Evolutionary conservation across 768 basidiomycete genomes (phyloP).

Genomic region (Strobilomyces confusus): DNA sequence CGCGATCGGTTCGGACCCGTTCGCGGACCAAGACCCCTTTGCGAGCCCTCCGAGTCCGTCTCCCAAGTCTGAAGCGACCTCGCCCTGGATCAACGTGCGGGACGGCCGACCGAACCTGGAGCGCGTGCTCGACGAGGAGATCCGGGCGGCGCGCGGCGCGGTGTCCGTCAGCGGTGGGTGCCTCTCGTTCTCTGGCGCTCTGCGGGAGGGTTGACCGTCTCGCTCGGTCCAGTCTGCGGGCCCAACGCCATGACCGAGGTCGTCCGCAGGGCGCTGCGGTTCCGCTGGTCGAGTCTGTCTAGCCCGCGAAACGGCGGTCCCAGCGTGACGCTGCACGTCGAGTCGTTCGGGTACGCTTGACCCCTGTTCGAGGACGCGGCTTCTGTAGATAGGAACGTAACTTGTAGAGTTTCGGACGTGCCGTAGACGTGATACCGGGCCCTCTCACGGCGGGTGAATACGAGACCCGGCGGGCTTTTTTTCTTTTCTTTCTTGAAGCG

Average conservation of each 20-base stretch:
- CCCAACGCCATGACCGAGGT: slow-evolving; percentile 33
- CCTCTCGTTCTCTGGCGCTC: not conserved
- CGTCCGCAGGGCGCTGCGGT: slow-evolving; percentile 36
- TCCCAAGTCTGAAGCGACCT: not conserved
- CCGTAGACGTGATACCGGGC: not conserved
- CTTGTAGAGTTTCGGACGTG: not conserved
- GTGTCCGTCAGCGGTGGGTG: slow-evolving; percentile 43
- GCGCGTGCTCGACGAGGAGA: slow-evolving; percentile 34
- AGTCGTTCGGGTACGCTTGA: slow-evolving; percentile 34
- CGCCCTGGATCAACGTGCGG: slow-evolving; percentile 19
- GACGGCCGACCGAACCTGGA: slow-evolving; percentile 41
- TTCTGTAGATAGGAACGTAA: not conserved
- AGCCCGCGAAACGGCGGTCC: slow-evolving; percentile 30
- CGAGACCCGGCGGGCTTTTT: too few relatives aligned
- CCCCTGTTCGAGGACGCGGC: too few relatives aligned
- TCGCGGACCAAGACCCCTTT: not conserved
- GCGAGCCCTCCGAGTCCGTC: not conserved
- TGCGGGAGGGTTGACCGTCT: not conserved
- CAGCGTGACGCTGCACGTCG: slow-evolving; percentile 31
- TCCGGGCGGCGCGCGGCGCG: slow-evolving; percentile 27
- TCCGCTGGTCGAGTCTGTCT: slow-evolving; percentile 27
- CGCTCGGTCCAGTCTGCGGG: slow-evolving; percentile 31
- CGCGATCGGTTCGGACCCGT: not conserved
- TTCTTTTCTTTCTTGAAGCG: too few relatives aligned
- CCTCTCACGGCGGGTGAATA: not conserved